Base-by-base conservation (phyloP, 1,139 yeast genomes). In the Saccharomyces pastorianus region DNA sequence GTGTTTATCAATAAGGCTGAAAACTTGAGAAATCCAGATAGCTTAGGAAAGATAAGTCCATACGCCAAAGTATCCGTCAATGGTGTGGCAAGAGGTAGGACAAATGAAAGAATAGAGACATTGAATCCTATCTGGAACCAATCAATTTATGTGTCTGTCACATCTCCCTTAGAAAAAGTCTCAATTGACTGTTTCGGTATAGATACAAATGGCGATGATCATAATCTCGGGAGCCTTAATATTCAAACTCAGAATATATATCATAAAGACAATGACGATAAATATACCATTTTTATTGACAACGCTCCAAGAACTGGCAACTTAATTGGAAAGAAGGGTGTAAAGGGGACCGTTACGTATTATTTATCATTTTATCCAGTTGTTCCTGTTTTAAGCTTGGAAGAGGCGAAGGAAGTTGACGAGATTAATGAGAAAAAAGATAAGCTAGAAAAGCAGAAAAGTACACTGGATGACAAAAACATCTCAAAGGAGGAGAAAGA, bases 131-230 rank as follows among this genome's bases (percentile, higher is more conserved):
- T 81, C 7, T 93, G 90, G 88, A 83, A 89, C 66, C 95, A 89
- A 69, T 77, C 86, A 3, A 75, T 88, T 53, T 91, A 88, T 68
- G 80, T 88, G 41, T 83, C 96, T 9, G 80, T 91, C 27, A 79
- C 91, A 9, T 85, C 89, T 50, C 81, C 89, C 34, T 83, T 84
- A 65, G 97, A 90, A 68, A 84, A 80, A 63, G 73, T 90, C 61
- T 82, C 88, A 2, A 69, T 91, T 54, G 97, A 93, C 71, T 95
- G 83, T 6, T 86, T 91, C 96, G 96, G 89, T 70, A 85, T 83
- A 50, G 93, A 89, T 71, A 76, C 76, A 56, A 78, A 75, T 56
- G 81, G 85, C 14, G 81, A 82, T 46, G 98, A 91, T 69, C 81
- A 96, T 65, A 80, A 95, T 6, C 76, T 93, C 56, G 98, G 99